Percentiles rank a stretch among this genome's conserved stretches.
These are phyloP conservation scores for Phellopilus nigrolimitatus DNA, from an alignment of 1,284 basidiomycete species.

Conservation along the genomic window DNA sequence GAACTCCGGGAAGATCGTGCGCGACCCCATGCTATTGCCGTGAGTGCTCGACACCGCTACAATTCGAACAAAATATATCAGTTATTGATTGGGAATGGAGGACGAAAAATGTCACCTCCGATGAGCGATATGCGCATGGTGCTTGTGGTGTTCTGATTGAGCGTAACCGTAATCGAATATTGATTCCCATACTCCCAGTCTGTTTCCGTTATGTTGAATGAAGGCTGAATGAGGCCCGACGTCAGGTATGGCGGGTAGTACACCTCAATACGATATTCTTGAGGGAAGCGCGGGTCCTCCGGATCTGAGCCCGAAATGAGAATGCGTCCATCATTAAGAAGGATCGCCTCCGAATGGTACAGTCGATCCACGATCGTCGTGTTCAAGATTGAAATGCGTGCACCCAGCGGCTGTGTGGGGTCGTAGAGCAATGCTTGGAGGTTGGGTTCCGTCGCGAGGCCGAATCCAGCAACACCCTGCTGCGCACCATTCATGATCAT, in stretches of 20 bases:
- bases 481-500: constrained; percentile 67
- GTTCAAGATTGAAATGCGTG: constrained; percentile 61
- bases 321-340: constrained; percentile 65
- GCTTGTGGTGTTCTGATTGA: constrained; percentile 51
- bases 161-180: constrained; percentile 48
- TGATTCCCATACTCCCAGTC: constrained; percentile 57
- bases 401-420: constrained; percentile 51
- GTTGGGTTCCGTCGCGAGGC: constrained; percentile 62
- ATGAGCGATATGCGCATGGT: constrained; percentile 61
- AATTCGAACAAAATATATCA: constrained; percentile 13
- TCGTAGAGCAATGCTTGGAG: constrained; percentile 63
- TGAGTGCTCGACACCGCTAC: constrained; percentile 71
- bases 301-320: constrained; percentile 74
- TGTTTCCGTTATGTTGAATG: constrained; percentile 47
- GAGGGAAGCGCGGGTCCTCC: constrained; percentile 41
- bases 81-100: not conserved
- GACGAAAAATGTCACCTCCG: constrained; percentile 26
- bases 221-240: constrained; percentile 51
- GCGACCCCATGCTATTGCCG: constrained; percentile 69
- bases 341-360: constrained; percentile 74
- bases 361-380: constrained; percentile 74
- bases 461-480: constrained; percentile 70
- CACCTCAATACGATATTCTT: constrained; percentile 74
- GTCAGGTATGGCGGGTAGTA: constrained; percentile 71
- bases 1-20: constrained; percentile 66